Evolutionary conservation across 306 rosid species (phyloP).

Genomic region (Malus sieversii): DNA sequence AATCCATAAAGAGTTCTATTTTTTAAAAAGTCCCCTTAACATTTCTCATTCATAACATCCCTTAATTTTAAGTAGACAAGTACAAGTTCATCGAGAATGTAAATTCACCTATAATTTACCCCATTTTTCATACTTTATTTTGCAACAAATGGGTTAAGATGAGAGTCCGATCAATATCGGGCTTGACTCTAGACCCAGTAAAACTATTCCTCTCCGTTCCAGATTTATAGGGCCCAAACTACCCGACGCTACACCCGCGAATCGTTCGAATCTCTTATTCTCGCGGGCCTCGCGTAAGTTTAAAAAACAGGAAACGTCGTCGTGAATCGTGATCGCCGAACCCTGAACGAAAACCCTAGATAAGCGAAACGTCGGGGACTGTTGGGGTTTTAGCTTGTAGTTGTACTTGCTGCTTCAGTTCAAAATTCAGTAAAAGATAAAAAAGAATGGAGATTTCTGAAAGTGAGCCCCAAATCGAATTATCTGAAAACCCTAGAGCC

Average conservation of each 20-base stretch:
- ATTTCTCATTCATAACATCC: too few species aligned
- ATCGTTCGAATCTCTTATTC: not conserved
- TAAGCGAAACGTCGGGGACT: too few species aligned
- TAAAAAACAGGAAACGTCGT: not conserved
- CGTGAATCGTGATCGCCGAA: not conserved
- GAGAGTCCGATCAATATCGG: not conserved
- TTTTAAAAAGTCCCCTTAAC: fast-evolving
- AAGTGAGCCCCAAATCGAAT: slow-evolving; percentile 4
- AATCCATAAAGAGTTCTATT: too few species aligned
- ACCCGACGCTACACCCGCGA: not conserved
- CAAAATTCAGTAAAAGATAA: too few species aligned
- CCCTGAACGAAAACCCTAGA: not conserved
- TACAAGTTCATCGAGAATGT: too few species aligned
- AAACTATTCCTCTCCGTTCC: not conserved
- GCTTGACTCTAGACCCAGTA: not conserved
- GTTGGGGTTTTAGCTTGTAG: not conserved
- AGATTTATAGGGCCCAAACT: not conserved
- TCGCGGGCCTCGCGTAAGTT: not conserved
- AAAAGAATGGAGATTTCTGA: slow-evolving; percentile 18
- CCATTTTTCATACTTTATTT: too few species aligned
- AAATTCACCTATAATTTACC: too few species aligned
- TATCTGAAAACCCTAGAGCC: slow-evolving; percentile 31
- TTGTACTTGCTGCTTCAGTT: too few species aligned
- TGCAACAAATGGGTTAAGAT: too few species aligned
- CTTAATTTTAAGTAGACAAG: too few species aligned